A percentile compares a stretch with the other conserved stretches of the same genome.
These are phyloP conservation scores for Alternaria consortialis DNA, from an alignment of 2,329 filamentous ascomycete species.

Conservation along the genomic window DNA sequence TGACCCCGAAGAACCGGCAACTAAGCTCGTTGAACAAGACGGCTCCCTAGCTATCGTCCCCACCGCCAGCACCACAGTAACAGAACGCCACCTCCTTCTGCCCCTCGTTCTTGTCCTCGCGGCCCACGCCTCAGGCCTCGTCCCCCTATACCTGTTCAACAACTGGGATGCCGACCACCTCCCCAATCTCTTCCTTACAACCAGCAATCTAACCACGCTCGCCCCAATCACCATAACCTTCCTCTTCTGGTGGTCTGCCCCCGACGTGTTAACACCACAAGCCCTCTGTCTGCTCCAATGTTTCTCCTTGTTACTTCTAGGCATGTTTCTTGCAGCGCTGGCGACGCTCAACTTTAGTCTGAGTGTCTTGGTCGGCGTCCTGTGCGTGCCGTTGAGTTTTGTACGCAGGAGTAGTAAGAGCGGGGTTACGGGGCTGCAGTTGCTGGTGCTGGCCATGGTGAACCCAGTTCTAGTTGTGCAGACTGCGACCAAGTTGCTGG, in stretches of 20 bases:
- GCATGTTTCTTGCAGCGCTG: constrained; percentile 89
- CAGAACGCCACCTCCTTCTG: constrained; percentile 73
- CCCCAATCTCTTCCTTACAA: constrained; percentile 38
- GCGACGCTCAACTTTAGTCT: constrained; percentile 97
- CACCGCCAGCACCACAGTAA: constrained; percentile 48
- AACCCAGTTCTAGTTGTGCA: constrained; percentile 47
- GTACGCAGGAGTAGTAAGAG: constrained; percentile 51
- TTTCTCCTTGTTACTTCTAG: constrained; percentile 90
- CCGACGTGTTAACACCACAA: constrained; percentile 67
- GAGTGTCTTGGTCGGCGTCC: constrained; percentile 81
- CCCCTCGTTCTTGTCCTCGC: constrained; percentile 77
- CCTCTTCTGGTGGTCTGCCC: constrained; percentile 28
- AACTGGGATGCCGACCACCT: constrained; percentile 65
- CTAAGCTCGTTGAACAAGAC: constrained; percentile 47
- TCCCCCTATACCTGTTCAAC: constrained; percentile 90
- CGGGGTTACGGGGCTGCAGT: constrained; percentile 20
- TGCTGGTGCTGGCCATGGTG: constrained; percentile 35
- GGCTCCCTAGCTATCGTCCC: constrained; percentile 52
- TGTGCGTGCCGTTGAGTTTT: constrained; percentile 83
- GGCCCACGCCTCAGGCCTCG: constrained; percentile 77
- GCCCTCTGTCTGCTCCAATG: constrained; percentile 84
- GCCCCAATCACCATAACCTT: constrained; percentile 44
- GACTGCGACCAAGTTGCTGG: constrained; percentile 34
- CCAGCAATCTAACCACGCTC: constrained; percentile 45
- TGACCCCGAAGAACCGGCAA: constrained; percentile 12